Conservation (phyloP, 2,329 filamentous ascomycete species). For the Daldinia sp. region DNA sequence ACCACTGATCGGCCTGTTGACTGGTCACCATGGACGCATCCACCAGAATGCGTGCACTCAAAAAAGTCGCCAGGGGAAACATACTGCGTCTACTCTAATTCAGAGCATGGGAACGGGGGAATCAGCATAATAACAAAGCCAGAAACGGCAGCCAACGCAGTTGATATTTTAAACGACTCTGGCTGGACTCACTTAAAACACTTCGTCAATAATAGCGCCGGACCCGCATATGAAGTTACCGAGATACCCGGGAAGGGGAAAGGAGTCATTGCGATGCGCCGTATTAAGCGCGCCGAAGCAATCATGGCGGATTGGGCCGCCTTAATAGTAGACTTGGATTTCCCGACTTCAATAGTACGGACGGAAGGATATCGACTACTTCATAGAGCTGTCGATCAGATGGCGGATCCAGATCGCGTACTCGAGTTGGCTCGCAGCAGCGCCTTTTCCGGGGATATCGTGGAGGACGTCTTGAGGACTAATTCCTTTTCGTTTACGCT, state of each 20-base stretch:
- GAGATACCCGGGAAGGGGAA: slow-evolving; percentile 47
- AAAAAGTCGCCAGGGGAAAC: slow-evolving; percentile 23
- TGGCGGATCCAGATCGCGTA: slow-evolving; percentile 43
- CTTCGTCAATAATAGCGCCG: not conserved
- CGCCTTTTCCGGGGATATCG: slow-evolving; percentile 38
- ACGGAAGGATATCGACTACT: slow-evolving; percentile 46
- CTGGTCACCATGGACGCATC: slow-evolving; percentile 43
- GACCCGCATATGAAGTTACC: slow-evolving; percentile 41
- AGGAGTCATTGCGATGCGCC: slow-evolving; percentile 47
- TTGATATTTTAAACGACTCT: slow-evolving; percentile 43
- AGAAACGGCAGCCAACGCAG: slow-evolving; percentile 44
- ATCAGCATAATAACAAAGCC: slow-evolving; percentile 50
- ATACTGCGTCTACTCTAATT: slow-evolving; percentile 43
- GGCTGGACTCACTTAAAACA: slow-evolving; percentile 31
- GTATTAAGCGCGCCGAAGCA: slow-evolving; percentile 46
- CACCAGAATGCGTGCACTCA: slow-evolving; percentile 33
- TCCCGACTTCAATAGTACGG: slow-evolving; percentile 44
- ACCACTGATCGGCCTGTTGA: slow-evolving; percentile 31
- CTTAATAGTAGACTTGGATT: slow-evolving; percentile 45
- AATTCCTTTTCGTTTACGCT: slow-evolving; percentile 48
- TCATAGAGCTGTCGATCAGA: slow-evolving; percentile 42
- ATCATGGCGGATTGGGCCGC: slow-evolving; percentile 50
- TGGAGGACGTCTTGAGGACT: slow-evolving; percentile 50
- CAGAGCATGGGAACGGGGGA: slow-evolving; percentile 42
- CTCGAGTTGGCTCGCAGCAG: slow-evolving; percentile 43